Evolutionary conservation across 2,329 filamentous ascomycete genomes (phyloP), one percentile per base, ranked within the genome.

Genomic region (Rutstroemia sp.): DNA sequence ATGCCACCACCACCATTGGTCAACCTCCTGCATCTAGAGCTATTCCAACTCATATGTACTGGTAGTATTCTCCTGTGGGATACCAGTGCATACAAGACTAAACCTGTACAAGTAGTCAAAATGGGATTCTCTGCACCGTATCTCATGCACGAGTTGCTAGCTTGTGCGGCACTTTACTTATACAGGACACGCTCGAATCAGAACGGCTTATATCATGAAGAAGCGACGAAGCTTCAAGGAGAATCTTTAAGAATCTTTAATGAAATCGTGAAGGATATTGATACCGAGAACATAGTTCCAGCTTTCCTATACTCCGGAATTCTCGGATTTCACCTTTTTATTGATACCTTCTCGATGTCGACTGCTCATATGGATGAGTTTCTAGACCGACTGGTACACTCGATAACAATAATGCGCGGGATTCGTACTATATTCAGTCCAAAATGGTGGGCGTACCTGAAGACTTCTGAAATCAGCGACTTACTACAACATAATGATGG

Each of bases 321-420:
- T 1, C 52, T 70, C 0, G 69, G 69, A 25, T 62, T 73, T 3
- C 70, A 73, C 54, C 65, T 69, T 45, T 69, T 76, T 30, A 69
- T 66, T 46, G 68, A 73, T 7, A 69, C 70, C 1, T 68, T 75
- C 1, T 48, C 64, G 16, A 65, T 60, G 19, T 62, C 68, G 7
- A 63, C 67, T 51, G 38, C 14, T 0, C 70, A 70, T 41, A 56
- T 70, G 5, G 61, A 66, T 6, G 56, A 53, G 19, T 62, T 34
- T 34, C 30, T 34, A 12, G 30, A 34, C 10, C 30, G 9, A 3
- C 30, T 70, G 9, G 61, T 70, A 9, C 61, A 67, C 21, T 66
- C 65, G 19, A 58, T 67, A 2, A 57, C 56, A 3, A 46, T 71
- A 5, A 63, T 69, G 30, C 60, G 63, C 5, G 69, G 69, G 2